Base-by-base conservation (phyloP, 2,329 filamentous ascomycete species). In the Coniochaeta sp. region DNA sequence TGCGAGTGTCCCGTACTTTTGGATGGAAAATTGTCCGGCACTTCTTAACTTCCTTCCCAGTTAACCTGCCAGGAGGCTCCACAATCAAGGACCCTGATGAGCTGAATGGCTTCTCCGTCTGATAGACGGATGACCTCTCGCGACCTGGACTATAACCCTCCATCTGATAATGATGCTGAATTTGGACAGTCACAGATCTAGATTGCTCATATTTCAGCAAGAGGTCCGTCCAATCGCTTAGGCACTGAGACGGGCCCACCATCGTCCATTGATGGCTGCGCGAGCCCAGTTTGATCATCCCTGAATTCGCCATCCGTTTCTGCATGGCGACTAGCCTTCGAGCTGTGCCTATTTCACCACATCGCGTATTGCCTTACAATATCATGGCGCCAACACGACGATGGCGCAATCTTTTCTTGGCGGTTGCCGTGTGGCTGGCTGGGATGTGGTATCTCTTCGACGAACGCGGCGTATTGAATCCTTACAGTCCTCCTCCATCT, bases 371-470 rank as follows among this genome's bases (percentile, higher is more conserved):
- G 3, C 54, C 38, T 16, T 12, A 28, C 8, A 57, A 8, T 14
- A 44, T 34, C 22, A 57, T 57, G 55, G 34, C 55, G 9, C 34
- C 50, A 14, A 10, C 50, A n/a, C 32, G 58, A 28, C 58, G 58
- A 44, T 59, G 50, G 38, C 54, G 59, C 19, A 28, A n/a, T 19
- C 22, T 60, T 17, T 17, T 60, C 9, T 17, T 40, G 7, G 30
- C 54, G 9, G 60, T 47, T 42, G 40, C 36, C 26, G 19, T 61
- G 36, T 64, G 60, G 62, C 36, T 64, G 6, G 44, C 30, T 10
- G 55, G 42, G 10, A 59, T 59, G 30, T 64, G 60, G 56, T 64
- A 60, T 55, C 58, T 61, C 42, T 52, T 52, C 24, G 26, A 28
- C 47, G 47, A 52, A 2, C 47, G 24, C 47, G 24, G 4, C 24